Evolutionary conservation across 305 asterid genomes (phyloP).

Genomic region (Fraxinus nigra): DNA sequence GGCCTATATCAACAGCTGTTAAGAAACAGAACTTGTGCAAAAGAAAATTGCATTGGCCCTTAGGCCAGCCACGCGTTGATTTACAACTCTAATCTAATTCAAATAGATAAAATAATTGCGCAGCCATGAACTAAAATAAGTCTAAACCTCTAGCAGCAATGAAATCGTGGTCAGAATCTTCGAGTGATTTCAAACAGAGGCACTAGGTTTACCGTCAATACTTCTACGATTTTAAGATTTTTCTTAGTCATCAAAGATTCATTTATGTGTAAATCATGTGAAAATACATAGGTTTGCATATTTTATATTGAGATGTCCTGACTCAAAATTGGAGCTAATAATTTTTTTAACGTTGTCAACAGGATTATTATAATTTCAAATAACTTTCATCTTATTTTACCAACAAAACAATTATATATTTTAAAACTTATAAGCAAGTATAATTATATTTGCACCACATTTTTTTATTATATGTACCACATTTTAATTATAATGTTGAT

Average conservation of each 20-base stretch:
- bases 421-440: background rate
- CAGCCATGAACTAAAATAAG: background rate
- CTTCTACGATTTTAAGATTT: background rate
- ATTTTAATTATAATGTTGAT: background rate
- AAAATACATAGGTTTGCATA: background rate
- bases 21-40: background rate
- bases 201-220: background rate
- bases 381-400: background rate
- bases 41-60: background rate
- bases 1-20: background rate
- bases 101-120: no score
- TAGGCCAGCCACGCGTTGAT: background rate
- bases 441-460: background rate
- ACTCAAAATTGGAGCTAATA: background rate
- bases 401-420: background rate
- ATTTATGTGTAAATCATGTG: background rate
- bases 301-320: background rate
- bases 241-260: background rate
- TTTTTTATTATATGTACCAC: background rate
- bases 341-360: background rate
- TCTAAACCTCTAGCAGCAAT: background rate
- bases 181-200: background rate
- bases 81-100: background rate
- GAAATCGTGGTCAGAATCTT: background rate
- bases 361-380: background rate